Conservation (phyloP, 768 basidiomycete genomes). For the Lactarius trivialis region DNA sequence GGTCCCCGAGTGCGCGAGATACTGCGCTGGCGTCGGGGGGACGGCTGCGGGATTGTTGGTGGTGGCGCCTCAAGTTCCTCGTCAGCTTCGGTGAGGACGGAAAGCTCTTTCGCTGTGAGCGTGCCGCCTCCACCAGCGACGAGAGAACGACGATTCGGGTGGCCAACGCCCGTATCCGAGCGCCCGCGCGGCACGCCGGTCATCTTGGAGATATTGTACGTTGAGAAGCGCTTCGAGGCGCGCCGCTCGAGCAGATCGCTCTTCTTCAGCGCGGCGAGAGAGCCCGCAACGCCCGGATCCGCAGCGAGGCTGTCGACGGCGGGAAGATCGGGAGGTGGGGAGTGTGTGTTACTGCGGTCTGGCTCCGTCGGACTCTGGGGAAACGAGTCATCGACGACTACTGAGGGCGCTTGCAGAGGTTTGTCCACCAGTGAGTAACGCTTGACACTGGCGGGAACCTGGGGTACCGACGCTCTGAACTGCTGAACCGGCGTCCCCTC, state of each 20-base stretch:
- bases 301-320: slow-evolving; percentile 45
- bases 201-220: slow-evolving; percentile 93
- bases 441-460: slow-evolving; percentile 63
- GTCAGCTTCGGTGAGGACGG: slow-evolving; percentile 67
- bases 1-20: slow-evolving; percentile 23
- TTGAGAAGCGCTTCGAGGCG: slow-evolving; percentile 93
- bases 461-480: slow-evolving; percentile 27
- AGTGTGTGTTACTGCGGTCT: slow-evolving; percentile 21
- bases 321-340: slow-evolving; percentile 33
- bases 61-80: slow-evolving; percentile 39
- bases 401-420: slow-evolving; percentile 45
- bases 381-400: slow-evolving; percentile 49
- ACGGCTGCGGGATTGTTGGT: slow-evolving; percentile 20
- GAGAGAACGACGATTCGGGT: slow-evolving; percentile 61
- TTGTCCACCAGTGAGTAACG: slow-evolving; percentile 76
- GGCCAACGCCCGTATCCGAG: slow-evolving; percentile 30
- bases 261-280: slow-evolving; percentile 83
- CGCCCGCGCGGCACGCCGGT: slow-evolving; percentile 51
- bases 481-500: slow-evolving; percentile 28
- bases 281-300: slow-evolving; percentile 48
- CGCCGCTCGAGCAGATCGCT: slow-evolving; percentile 82
- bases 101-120: slow-evolving; percentile 65
- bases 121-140: slow-evolving; percentile 48
- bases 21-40: slow-evolving; percentile 23
- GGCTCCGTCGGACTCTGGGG: slow-evolving; percentile 16